phyloP scores from a whole-genome alignment of 2,329 filamentous ascomycete genomes.

The Westerdykella sp. region DNA sequence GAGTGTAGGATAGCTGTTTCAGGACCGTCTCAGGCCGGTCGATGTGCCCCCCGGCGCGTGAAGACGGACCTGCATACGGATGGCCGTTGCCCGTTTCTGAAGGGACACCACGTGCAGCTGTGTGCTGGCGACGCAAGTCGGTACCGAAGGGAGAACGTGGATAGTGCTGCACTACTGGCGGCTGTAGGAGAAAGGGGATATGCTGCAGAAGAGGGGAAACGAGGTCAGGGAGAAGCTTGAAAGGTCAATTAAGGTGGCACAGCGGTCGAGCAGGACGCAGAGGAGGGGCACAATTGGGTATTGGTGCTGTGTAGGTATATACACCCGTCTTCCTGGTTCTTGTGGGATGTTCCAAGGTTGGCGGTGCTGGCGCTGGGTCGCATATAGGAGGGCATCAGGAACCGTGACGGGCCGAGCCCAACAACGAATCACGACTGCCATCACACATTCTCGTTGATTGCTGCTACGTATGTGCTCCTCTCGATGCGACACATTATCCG shows the following conservation, averaged over 20 bases:
- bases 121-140: not conserved
- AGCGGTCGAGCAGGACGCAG: not conserved
- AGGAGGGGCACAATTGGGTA: not conserved
- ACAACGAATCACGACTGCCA: slow-evolving; percentile 2
- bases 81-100: not conserved
- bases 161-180: not conserved
- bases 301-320: too few relatives aligned
- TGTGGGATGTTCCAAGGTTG: not conserved
- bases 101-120: slow-evolving; percentile 6
- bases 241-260: slow-evolving; percentile 3
- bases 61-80: slow-evolving; percentile 2
- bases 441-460: slow-evolving; percentile 4
- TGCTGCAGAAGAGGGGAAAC: not conserved
- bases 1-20: slow-evolving; percentile 24
- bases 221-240: not conserved
- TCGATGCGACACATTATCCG: too few relatives aligned
- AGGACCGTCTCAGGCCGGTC: slow-evolving; percentile 22
- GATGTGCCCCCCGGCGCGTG: not conserved
- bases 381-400: too few relatives aligned
- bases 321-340: too few relatives aligned
- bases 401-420: not conserved
- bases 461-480: not conserved
- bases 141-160: not conserved
- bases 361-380: not conserved
- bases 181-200: slow-evolving; percentile 1